Evolutionary conservation across 805 yeast species (phyloP).

Genomic region (Cyberlindnera americana): DNA sequence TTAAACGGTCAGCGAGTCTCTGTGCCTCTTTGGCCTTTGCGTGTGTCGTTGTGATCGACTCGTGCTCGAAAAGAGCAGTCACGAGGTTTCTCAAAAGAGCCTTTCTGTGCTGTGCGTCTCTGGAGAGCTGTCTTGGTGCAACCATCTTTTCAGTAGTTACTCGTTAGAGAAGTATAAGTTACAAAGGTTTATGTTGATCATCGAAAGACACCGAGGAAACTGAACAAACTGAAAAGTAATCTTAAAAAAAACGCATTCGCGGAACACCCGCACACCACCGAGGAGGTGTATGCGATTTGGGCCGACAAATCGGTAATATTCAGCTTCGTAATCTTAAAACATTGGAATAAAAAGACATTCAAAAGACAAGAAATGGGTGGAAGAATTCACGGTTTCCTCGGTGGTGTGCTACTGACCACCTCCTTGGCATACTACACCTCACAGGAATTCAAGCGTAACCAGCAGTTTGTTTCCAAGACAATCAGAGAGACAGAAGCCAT

Average conservation of each 20-base stretch:
- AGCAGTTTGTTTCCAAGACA: constrained; percentile 41
- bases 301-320: no score
- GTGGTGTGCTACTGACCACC: constrained; percentile 61
- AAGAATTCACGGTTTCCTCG: constrained; percentile 51
- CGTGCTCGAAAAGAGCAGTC: constrained; percentile 65
- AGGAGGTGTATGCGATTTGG: no score
- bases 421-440: constrained; percentile 61
- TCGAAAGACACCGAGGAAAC: no score
- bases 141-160: no score
- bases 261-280: constrained; percentile 17
- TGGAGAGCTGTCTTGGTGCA: constrained; percentile 26
- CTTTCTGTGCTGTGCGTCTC: constrained; percentile 27
- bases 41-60: constrained; percentile 66
- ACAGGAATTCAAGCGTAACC: constrained; percentile 48
- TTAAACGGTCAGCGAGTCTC: constrained; percentile 56
- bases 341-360: no score
- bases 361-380: constrained; percentile 36
- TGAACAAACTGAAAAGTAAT: no score
- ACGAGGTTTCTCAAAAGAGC: constrained; percentile 63
- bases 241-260: constrained; percentile 6
- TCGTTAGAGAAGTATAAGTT: no score
- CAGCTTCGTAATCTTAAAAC: no score
- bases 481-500: constrained; percentile 46
- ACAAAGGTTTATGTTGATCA: no score
- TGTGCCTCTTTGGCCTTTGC: constrained; percentile 74